Base-by-base conservation (phyloP, 2,329 filamentous ascomycete species). In the Rhynchosporium graminicola region DNA sequence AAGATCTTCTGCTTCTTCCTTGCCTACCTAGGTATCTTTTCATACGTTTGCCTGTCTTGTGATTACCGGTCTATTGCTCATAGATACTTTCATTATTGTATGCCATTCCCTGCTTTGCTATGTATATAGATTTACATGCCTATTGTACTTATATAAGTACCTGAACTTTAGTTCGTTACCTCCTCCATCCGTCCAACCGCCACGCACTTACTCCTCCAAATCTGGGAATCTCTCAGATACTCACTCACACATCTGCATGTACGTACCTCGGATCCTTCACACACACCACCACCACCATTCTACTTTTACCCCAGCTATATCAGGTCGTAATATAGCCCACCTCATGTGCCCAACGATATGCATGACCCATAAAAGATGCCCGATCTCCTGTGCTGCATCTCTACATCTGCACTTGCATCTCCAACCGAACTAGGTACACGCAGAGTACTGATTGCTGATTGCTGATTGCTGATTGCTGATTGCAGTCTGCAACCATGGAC, bases 381-480 rank as follows among this genome's bases (percentile, higher is more conserved):
- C 56, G 56, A 59, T 59, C 56, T 50, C 26, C n/a, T 50, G 45
- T 47, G 43, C 56, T 59, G 56, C 56, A 59, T 36, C 55, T 58
- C 20, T 20, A 43, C 55, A 58, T 33, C 50, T 52, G 50, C 50
- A 52, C 50, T 52, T 36, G 50, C 50, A 38, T 26, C 50, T 40
- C 31, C 10, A 52, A 52, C 36, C 31, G 33, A 52, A 52, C 50
- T 52, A 26, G 5, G 40, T 52, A 52, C 50, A 38, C 38, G 31
- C 50, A 52, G n/a, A 55, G 31, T 43, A 20, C 20, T 20, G 20
- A 20, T 20, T 20, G 20, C 20, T 20, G 20, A 20, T 20, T 20
- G 52, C 36, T 45, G 47, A 59, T n/a, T 48, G 56, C 45, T n/a
- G n/a, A 20, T 20, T 20, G 52, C 36, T 45, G 47, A 59, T n/a